Conservation (phyloP, 148 eudicot genomes). For the Rhododendron ferrugineum region DNA sequence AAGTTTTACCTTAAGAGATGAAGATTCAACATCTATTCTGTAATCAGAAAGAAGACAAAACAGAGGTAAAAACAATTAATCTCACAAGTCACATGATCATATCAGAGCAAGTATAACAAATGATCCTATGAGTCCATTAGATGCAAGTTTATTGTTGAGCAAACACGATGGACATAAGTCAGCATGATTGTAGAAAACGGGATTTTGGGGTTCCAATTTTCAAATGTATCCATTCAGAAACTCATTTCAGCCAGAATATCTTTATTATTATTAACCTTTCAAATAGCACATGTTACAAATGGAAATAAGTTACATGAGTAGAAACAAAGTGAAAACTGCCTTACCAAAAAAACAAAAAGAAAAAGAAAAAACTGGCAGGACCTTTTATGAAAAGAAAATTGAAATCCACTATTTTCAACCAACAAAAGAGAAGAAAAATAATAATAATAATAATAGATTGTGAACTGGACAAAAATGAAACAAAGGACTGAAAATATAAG, state of each 20-base stretch:
- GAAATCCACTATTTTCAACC: background rate
- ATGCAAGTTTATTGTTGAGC: background rate
- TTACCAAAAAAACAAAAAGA: background rate
- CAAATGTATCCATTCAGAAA: background rate
- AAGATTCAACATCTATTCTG: slow-evolving; percentile 85
- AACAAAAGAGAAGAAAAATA: background rate
- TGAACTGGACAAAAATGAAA: background rate
- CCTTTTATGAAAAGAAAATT: background rate
- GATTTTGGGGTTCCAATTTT: background rate
- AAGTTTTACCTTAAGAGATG: slow-evolving; percentile 52
- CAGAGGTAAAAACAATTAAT: background rate
- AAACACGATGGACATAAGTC: background rate
- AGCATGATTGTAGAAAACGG: background rate
- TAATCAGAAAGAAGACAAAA: slow-evolving; percentile 19
- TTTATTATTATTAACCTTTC: background rate
- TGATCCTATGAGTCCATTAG: background rate
- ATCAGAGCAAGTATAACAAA: background rate
- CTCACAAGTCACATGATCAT: background rate
- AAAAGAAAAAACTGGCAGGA: background rate
- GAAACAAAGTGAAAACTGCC: background rate
- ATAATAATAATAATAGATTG: background rate
- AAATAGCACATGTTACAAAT: background rate
- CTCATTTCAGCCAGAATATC: background rate
- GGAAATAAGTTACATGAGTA: background rate
- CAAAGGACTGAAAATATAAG: background rate